Conservation (phyloP, 768 basidiomycete genomes). For the Rhodotorula taiwanensis region DNA sequence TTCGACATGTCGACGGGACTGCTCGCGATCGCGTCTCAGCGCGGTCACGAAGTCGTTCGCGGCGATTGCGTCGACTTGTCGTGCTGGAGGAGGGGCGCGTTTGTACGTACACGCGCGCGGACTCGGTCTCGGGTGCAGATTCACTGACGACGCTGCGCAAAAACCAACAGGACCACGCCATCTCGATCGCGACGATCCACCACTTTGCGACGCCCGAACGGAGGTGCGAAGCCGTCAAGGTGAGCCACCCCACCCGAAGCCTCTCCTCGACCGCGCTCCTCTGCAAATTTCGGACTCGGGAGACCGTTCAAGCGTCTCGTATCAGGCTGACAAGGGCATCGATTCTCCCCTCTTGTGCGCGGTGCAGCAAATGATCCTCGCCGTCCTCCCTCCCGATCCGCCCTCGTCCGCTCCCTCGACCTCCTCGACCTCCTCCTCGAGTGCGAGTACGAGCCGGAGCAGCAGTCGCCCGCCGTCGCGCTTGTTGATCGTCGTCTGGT, state of each 20-base stretch:
- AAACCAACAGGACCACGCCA: slow-evolving; percentile 90
- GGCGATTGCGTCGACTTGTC: slow-evolving; percentile 66
- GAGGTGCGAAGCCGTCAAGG: slow-evolving; percentile 66
- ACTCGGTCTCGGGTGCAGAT: too few relatives aligned
- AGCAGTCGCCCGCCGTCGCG: slow-evolving; percentile 33
- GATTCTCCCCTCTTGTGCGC: too few relatives aligned
- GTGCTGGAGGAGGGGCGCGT: slow-evolving; percentile 68
- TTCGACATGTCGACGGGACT: slow-evolving; percentile 32
- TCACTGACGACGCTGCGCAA: too few relatives aligned
- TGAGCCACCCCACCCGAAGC: slow-evolving; percentile 39
- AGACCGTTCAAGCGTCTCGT: too few relatives aligned
- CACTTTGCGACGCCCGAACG: slow-evolving; percentile 78
- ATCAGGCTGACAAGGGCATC: too few relatives aligned
- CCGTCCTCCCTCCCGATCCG: slow-evolving; percentile 38
- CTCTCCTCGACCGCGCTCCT: neutral
- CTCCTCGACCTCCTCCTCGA: slow-evolving; percentile 53
- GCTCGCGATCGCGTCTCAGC: slow-evolving; percentile 42
- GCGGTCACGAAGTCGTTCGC: slow-evolving; percentile 63
- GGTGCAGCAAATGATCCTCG: slow-evolving; percentile 31
- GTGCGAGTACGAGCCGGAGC: neutral
- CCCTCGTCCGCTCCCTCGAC: slow-evolving; percentile 21
- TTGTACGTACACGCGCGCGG: too few relatives aligned
- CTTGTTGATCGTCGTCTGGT: slow-evolving; percentile 92
- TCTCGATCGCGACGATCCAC: slow-evolving; percentile 96
- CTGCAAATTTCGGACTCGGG: too few relatives aligned